These are phyloP conservation scores for Colletotrichum truncatum DNA, from an alignment of 2,329 filamentous ascomycete genomes.

Conservation along the genomic window DNA sequence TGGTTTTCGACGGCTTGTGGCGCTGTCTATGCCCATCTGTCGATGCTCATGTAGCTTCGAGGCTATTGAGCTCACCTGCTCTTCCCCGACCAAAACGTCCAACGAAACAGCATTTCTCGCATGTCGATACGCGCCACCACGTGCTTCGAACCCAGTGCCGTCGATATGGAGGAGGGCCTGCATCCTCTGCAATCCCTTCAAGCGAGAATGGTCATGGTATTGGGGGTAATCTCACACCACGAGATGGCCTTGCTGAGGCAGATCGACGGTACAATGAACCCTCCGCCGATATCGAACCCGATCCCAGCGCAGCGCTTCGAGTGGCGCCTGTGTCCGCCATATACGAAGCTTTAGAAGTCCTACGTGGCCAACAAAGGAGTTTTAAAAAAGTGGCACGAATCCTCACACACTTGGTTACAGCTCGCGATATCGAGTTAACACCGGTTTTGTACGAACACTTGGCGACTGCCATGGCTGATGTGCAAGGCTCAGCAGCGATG, in stretches of 20 bases:
- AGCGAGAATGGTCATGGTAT: neutral
- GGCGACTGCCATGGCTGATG: conserved; percentile 75
- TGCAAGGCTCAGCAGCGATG: conserved; percentile 72
- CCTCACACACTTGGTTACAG: conserved; percentile 66
- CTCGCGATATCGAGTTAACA: conserved; percentile 64
- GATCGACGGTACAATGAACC: neutral
- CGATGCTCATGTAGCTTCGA: conserved; percentile 48
- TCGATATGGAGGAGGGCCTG: conserved; percentile 3
- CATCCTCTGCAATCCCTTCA: neutral
- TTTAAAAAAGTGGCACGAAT: conserved; percentile 52
- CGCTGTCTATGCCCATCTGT: conserved; percentile 69
- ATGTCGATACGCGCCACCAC: neutral
- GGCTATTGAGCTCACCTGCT: conserved; percentile 36
- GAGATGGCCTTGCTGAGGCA: conserved; percentile 12
- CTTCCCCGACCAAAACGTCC: conserved; percentile 26
- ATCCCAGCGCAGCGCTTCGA: conserved; percentile 36
- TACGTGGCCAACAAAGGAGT: conserved; percentile 46
- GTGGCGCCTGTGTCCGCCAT: conserved; percentile 47
- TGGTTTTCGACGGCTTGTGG: conserved; percentile 68
- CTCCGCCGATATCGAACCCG: neutral
- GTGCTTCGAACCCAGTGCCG: neutral
- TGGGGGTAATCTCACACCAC: neutral
- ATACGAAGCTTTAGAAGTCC: conserved; percentile 56
- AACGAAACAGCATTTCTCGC: conserved; percentile 6
- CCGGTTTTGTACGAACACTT: conserved; percentile 76